Base-by-base conservation (phyloP, 108 stramenopile genomes). In the Pseudonitzschia delicatissima region DNA sequence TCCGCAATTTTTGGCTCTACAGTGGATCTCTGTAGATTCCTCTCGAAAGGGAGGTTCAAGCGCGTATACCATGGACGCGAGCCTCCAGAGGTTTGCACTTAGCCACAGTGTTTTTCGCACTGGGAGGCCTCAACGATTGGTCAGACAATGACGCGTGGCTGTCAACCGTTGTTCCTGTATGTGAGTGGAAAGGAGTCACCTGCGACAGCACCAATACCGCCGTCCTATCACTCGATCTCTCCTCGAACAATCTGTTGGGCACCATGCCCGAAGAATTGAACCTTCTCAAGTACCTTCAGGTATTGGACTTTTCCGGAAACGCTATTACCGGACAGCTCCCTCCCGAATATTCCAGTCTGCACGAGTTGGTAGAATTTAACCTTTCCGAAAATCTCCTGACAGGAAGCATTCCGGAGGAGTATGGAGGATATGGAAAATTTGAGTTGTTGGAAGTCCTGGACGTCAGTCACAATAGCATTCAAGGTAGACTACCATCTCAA, bases 321-420 rank as follows among this genome's bases (percentile, higher is more conserved):
- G 28, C 68, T 5, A 69, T 87, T 32, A 33, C 26, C 5, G 83
- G 83, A 11, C 57, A 76, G 8, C 29, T 83, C 7, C 82, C 82
- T 25, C 34, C n/a, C 0, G 76, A 66, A 32, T 40, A 79, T 34
- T 78, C 77, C 6, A 50, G 64, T 11, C 62, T 76, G 67, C 50
- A 26, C 3, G 48, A 74, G 15, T 57, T 84, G 4, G 29, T 58
- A 7, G 20, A 28, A 13, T 25, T 68, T 5, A 31, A 58, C 25
- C 25, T 68, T 17, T 40, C 67, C n/a, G 23, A n/a, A 9, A 68
- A 68, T 39, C 17, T 15, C 11, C 9, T 68, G n/a, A 28, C 12
- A 12, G 58, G 58, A 17, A 25, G 5, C 32, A 29, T 59, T 9
- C 58, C 58, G 29, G 17, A 21, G 58, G 27, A 59, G 35, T 53